Conservation (phyloP, 371 early-diverging fungal genomes). For the Mucor piriformis region DNA sequence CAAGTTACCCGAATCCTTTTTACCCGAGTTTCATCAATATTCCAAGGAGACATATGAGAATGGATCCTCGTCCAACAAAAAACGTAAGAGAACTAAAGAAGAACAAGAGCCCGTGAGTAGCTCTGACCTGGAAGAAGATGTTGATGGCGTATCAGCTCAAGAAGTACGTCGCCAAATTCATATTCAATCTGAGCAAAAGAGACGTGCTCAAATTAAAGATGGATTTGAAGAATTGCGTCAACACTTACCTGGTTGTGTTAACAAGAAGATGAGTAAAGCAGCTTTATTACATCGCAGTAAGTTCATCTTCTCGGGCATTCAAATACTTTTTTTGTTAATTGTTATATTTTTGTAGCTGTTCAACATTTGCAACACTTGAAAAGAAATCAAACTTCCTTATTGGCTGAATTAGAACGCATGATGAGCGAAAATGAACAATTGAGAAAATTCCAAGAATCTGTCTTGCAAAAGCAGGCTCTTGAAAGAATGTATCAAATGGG, state of each 20-base stretch:
- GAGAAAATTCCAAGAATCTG: constrained; percentile 55
- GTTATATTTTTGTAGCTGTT: constrained; percentile 34
- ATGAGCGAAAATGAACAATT: constrained; percentile 54
- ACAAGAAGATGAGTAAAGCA: constrained; percentile 64
- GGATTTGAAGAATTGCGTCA: constrained; percentile 61
- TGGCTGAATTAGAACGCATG: constrained; percentile 50
- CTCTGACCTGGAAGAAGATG: constrained; percentile 31
- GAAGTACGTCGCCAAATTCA: constrained; percentile 62
- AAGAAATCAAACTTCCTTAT: constrained; percentile 45
- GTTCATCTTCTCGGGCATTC: constrained; percentile 4
- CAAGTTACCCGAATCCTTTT: constrained; percentile 51
- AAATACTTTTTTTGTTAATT: not conserved
- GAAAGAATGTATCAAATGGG: constrained; percentile 57
- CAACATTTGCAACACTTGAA: constrained; percentile 55
- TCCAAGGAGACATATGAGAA: constrained; percentile 54
- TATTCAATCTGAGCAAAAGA: constrained; percentile 65
- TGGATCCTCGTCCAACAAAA: constrained; percentile 43
- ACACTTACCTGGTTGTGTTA: constrained; percentile 56
- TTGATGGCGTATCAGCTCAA: constrained; percentile 44
- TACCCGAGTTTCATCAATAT: constrained; percentile 55
- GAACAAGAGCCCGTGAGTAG: constrained; percentile 1
- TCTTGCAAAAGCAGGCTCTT: constrained; percentile 55
- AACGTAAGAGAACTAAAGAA: constrained; percentile 29
- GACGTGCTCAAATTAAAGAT: constrained; percentile 64
- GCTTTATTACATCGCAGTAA: constrained; percentile 56